Conservation (phyloP, 116 monocot genomes). For the Phalaenopsis hybrid region DNA sequence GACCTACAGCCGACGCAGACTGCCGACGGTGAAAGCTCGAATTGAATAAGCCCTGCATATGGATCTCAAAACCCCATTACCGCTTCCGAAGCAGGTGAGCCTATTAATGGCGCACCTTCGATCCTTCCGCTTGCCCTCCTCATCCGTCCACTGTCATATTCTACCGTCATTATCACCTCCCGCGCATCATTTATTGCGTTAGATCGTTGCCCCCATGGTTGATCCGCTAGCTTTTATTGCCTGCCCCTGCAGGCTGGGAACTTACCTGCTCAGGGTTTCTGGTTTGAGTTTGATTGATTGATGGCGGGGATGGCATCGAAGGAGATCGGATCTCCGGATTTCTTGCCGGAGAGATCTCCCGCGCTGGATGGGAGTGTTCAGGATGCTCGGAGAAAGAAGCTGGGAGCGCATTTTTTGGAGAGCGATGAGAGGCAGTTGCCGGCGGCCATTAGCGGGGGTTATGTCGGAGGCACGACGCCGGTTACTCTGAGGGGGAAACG, state of each 20-base stretch:
- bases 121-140: too few relatives aligned
- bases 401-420: slow-evolving; percentile 49
- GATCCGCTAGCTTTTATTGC: slow-evolving; percentile 21
- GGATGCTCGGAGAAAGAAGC: slow-evolving; percentile 44
- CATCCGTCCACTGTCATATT: not conserved
- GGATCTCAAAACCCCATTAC: not conserved
- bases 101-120: slow-evolving; percentile 8
- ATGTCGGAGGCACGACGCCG: slow-evolving; percentile 55
- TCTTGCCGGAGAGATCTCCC: slow-evolving; percentile 17
- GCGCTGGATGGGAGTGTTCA: slow-evolving; percentile 5
- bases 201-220: not conserved
- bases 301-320: slow-evolving; percentile 29
- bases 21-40: not conserved
- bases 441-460: slow-evolving; percentile 25
- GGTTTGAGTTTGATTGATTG: not conserved
- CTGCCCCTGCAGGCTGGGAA: not conserved
- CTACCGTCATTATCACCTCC: not conserved
- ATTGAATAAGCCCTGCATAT: not conserved
- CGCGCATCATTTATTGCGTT: slow-evolving; percentile 7
- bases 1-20: not conserved
- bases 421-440: slow-evolving; percentile 60
- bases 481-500: slow-evolving; percentile 68
- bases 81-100: slow-evolving; percentile 2
- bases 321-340: slow-evolving; percentile 41
- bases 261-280: too few relatives aligned